Percentiles rank a stretch among this genome's conserved stretches.
phyloP scores from a whole-genome alignment of 768 basidiomycete genomes.

The Neoboletus subvelutipes region DNA sequence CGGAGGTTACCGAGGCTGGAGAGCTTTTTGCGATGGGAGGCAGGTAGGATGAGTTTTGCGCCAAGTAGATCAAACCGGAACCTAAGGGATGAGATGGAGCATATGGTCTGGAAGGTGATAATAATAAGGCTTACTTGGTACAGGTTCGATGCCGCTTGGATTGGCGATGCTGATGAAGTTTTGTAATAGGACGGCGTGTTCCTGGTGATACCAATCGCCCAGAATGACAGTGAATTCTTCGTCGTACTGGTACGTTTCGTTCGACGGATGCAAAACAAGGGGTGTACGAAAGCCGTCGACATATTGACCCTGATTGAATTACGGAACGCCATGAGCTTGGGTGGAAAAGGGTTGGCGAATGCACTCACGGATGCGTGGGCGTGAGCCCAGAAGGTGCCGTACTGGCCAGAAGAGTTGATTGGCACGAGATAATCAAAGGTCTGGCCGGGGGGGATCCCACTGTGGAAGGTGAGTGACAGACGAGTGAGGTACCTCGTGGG shows the following conservation, averaged over 20 bases:
- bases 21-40: slow-evolving; percentile 52
- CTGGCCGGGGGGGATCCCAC: slow-evolving; percentile 75
- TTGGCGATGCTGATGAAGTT: slow-evolving; percentile 71
- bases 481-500: fast-evolving
- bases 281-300: slow-evolving; percentile 92
- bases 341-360: neutral
- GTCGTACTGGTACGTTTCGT: slow-evolving; percentile 74
- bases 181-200: slow-evolving; percentile 61
- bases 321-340: neutral
- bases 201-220: slow-evolving; percentile 90
- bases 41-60: slow-evolving; percentile 71
- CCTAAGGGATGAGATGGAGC: slow-evolving; percentile 42
- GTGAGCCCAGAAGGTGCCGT: slow-evolving; percentile 84
- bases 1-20: slow-evolving; percentile 46
- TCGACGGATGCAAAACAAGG: slow-evolving; percentile 68
- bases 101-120: neutral
- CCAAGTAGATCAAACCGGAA: slow-evolving; percentile 80
- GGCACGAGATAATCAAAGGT: slow-evolving; percentile 76
- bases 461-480: slow-evolving; percentile 22
- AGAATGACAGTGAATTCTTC: slow-evolving; percentile 87
- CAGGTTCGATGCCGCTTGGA: slow-evolving; percentile 84
- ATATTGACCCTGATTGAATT: slow-evolving; percentile 67
- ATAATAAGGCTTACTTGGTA: slow-evolving; percentile 57
- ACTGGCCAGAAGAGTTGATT: slow-evolving; percentile 63
- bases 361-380: slow-evolving; percentile 50